Conservation (phyloP, 805 yeast genomes). For the Candida alai region DNA sequence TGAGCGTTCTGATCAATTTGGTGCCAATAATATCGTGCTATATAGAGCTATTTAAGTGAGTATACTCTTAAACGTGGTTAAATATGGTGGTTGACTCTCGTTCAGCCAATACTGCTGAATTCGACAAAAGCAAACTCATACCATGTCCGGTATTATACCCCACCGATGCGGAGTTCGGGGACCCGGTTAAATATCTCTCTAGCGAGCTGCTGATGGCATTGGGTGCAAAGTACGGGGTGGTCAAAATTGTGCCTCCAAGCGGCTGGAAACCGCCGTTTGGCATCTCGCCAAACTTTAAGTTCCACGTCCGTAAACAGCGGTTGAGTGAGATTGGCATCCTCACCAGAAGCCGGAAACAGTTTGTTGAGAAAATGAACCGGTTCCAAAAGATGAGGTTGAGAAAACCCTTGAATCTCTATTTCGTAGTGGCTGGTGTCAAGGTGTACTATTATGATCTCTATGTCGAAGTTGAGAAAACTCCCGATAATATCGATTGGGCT, state of each 20-base stretch:
- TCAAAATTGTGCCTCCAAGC: conserved; percentile 50
- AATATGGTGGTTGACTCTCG: no score
- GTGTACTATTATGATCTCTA: conserved; percentile 39
- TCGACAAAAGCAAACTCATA: conserved; percentile 12
- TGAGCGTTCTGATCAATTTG: conserved; percentile 4
- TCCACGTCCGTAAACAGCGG: conserved; percentile 67
- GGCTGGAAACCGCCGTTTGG: conserved; percentile 56
- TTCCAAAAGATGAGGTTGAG: conserved; percentile 46
- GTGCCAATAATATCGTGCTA: conserved; percentile 1
- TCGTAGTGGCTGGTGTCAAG: conserved; percentile 12
- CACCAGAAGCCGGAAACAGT: conserved; percentile 60
- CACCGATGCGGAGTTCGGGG: conserved; percentile 38
- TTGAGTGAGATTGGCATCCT: conserved; percentile 59
- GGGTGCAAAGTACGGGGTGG: conserved; percentile 48
- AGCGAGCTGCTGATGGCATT: conserved; percentile 34
- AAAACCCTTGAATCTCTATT: conserved; percentile 19
- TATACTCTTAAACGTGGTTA: no score
- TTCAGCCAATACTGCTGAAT: no score
- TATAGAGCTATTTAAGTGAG: no score
- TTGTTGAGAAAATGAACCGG: conserved; percentile 57
- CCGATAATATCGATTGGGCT: conserved; percentile 12
- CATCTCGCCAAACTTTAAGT: conserved; percentile 51
- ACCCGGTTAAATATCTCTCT: conserved; percentile 49
- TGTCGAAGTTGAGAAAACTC: conserved; percentile 25
- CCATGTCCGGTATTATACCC: conserved; percentile 51